Evolutionary conservation across 1,139 yeast species (phyloP), one percentile per base, ranked within the genome.

Genomic region (Pichia sp.): DNA sequence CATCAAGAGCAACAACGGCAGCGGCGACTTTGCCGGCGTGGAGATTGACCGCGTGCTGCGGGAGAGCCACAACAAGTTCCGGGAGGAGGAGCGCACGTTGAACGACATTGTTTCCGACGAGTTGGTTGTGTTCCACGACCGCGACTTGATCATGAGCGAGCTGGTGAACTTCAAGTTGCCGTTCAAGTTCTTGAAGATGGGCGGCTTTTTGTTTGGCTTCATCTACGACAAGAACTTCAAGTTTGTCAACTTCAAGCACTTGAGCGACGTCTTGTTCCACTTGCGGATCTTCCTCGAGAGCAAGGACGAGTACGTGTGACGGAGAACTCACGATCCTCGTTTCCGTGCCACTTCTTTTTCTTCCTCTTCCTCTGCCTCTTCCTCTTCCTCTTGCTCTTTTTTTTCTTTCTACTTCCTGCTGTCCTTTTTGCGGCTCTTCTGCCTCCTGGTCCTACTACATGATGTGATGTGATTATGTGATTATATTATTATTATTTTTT

Each of bases 161-260:
- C 52, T 70, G 50, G 66, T 70, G 8, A 63, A 64, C 31, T 64
- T 71, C 49, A 64, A 65, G 49, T 59, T 72, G 31, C 72, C 75
- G 13, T 68, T 77, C 50, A 81, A 80, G 61, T 73, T 81, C 45
- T 70, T 83, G 54, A 79, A 79, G 62, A 72, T 82, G 62, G 86
- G 86, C 31, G 85, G 84, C 58, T 75, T 79, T 59, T 70, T 80
- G 11, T 75, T 82, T 66, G 75, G 75, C 53, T 76, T 75, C 60
- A 70, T 81, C 51, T 80, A 77, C 64, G 84, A 80, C 57, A 72
- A 75, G 50, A 79, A 79, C 60, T 74, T 80, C 64, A 80, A 80
- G 61, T 81, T 82, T 58, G 75, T 79, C 50, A 78, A 81, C 41
- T 83, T 82, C 67, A 79, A 79, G 61, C 81, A 78, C 61, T 71